A percentile compares a stretch with the other conserved stretches of the same genome.
Conservation (phyloP, 139 green algal species). For the Picochlorum sp. region DNA sequence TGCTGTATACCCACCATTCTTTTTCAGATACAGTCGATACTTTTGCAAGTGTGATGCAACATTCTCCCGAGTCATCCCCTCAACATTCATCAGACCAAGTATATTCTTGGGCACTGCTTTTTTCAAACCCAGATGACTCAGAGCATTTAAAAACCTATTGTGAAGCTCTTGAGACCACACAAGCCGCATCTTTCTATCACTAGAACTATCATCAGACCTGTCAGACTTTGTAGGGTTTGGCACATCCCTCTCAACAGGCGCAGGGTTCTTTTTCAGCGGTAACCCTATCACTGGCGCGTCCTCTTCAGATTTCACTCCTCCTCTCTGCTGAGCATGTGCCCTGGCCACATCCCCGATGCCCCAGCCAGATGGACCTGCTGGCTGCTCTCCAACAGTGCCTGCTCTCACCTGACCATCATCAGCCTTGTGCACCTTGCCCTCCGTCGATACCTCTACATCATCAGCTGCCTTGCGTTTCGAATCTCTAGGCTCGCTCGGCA, state of each 20-base stretch:
- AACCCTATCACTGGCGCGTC: neutral
- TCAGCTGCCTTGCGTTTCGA: too few species aligned
- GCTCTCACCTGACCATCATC: too few species aligned
- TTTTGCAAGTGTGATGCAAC: constrained; percentile 84
- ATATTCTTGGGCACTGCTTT: constrained; percentile 53
- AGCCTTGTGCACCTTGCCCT: too few species aligned
- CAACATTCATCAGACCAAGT: constrained; percentile 82
- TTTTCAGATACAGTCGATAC: constrained; percentile 76
- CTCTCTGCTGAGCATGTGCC: too few species aligned
- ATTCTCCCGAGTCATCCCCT: constrained; percentile 89
- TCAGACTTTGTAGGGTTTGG: neutral
- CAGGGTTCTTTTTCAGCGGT: neutral
- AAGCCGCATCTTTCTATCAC: constrained; percentile 38
- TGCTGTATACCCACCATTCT: constrained; percentile 16
- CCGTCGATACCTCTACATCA: too few species aligned
- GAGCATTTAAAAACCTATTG: constrained; percentile 62
- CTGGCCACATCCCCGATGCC: too few species aligned
- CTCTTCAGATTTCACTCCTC: too few species aligned
- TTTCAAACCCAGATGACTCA: constrained; percentile 56
- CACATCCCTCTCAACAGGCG: neutral
- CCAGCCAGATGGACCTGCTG: too few species aligned
- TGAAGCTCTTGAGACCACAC: constrained; percentile 72
- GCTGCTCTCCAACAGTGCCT: too few species aligned
- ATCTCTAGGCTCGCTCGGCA: too few species aligned
- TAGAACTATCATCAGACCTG: neutral